Percentiles rank a stretch among this genome's conserved stretches.
phyloP scores from a whole-genome alignment of 2,329 filamentous ascomycete genomes.

The Trichophyton rubrum region DNA sequence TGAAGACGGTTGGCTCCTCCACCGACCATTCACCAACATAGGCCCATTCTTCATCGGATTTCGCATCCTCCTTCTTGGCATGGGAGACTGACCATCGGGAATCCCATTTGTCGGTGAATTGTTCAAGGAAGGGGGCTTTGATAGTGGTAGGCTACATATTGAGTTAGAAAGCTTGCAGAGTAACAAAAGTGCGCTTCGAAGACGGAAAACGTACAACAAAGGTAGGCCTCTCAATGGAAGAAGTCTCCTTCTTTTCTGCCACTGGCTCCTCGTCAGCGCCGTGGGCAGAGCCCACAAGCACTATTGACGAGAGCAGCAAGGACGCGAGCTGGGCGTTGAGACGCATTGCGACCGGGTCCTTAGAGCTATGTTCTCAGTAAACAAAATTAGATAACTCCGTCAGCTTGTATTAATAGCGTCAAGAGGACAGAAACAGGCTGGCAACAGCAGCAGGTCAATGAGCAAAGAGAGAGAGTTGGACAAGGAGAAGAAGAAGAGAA shows the following conservation, averaged over 20 bases:
- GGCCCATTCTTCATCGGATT: constrained; percentile 80
- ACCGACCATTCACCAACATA: constrained; percentile 95
- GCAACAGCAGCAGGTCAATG: constrained; percentile 1
- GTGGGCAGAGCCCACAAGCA: constrained; percentile 52
- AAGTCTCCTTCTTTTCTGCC: constrained; percentile 42
- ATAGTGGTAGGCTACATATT: constrained; percentile 60
- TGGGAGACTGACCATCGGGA: constrained; percentile 85
- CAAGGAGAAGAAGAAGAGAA: constrained; percentile 12
- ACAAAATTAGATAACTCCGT: constrained; percentile 10
- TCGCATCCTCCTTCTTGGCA: constrained; percentile 87
- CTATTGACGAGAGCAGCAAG: constrained; percentile 56
- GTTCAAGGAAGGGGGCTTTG: constrained; percentile 92
- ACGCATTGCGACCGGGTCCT: constrained; percentile 53
- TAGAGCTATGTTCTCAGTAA: constrained; percentile 1
- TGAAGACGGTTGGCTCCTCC: constrained; percentile 81
- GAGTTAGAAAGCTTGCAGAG: background rate
- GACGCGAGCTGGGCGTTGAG: constrained; percentile 67
- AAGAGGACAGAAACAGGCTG: constrained; percentile 9
- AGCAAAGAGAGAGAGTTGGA: constrained; percentile 5
- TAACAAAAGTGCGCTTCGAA: constrained; percentile 3
- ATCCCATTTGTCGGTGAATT: constrained; percentile 97
- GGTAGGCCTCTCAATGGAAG: constrained; percentile 56
- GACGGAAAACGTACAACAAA: constrained; percentile 61
- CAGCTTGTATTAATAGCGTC: constrained; percentile 3
- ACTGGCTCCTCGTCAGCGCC: constrained; percentile 52